Evolutionary conservation across 1,139 yeast genomes (phyloP), one percentile per base, ranked within the genome.

Genomic region (Hyphopichia burtonii): DNA sequence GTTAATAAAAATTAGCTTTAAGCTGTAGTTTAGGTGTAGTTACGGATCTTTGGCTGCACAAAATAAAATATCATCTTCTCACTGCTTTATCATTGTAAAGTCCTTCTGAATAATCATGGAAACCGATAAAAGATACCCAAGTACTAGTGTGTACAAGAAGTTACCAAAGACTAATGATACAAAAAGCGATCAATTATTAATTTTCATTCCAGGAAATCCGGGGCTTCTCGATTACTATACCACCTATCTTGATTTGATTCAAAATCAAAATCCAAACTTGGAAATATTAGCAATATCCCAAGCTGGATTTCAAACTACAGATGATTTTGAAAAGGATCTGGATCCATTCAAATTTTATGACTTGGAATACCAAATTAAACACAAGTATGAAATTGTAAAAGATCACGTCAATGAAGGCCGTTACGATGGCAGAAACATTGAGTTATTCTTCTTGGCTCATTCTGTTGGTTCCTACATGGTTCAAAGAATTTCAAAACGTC

Each of bases 121-220:
- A 12, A 55, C 61, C 2, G 49, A 54, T 14, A 45, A 49, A 7
- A 42, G 43, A 1, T 56, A 47, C 28, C 68, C 69, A 3, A 45
- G 51, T 15, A 66, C 73, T 1, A 57, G 65, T 23, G 51, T 61
- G 15, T 66, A 60, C 42, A 66, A 59, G 31, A 25, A 25, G n/a
- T 12, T 7, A 4, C 28, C 28, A 9, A 8, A 5, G 3, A 12
- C 12, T 10, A 25, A 25, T 7, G 28, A 25, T 9, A 10, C 16
- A 19, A 3, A 9, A n/a, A 7, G 22, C n/a, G 11, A 31, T 17
- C 54, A 55, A 16, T 46, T 78, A 32, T 51, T 82, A 28, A 63
- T 78, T n/a, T 66, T 82, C 46, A 69, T 83, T 10, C 88, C 89
- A 0, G 89, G 89, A 0, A 83, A 83, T 48, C 89, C 89, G 0